Percentiles rank a stretch among this genome's conserved stretches.
Conservation (phyloP, 2,329 filamentous ascomycete species). For the Aspergillus sclerotialis region DNA sequence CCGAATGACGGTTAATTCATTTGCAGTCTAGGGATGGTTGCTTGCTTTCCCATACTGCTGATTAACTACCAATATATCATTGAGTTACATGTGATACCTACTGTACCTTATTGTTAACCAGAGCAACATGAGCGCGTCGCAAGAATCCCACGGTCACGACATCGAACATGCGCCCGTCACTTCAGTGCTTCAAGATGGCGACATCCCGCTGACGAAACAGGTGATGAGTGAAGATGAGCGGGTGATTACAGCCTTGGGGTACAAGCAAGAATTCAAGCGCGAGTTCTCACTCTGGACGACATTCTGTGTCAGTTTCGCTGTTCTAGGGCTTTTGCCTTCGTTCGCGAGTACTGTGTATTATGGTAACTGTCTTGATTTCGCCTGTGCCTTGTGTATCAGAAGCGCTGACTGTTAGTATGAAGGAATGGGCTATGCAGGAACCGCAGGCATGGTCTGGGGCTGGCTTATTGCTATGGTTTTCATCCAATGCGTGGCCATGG, state of each 20-base stretch:
- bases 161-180: constrained; percentile 27
- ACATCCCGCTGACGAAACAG: constrained; percentile 29
- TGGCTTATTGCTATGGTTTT: constrained; percentile 68
- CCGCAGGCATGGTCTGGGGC: constrained; percentile 65
- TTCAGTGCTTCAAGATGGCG: constrained; percentile 29
- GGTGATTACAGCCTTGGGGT: constrained; percentile 39
- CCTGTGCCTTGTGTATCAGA: not conserved
- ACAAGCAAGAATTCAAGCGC: constrained; percentile 59
- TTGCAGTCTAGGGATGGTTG: no score
- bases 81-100: no score
- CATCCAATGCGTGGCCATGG: constrained; percentile 62
- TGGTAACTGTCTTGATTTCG: constrained; percentile 43
- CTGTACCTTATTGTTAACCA: constrained; percentile 1
- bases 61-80: no score
- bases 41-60: no score
- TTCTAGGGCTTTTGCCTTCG: constrained; percentile 62
- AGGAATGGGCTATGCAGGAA: constrained; percentile 50
- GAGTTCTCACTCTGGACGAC: constrained; percentile 69
- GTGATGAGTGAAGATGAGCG: constrained; percentile 34
- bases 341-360: constrained; percentile 67
- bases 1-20: no score
- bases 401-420: constrained; percentile 4
- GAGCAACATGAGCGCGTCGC: constrained; percentile 7
- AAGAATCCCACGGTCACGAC: constrained; percentile 9
- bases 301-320: constrained; percentile 68